Conservation (phyloP, 176 grass and related monocot species). For the Cymbopogon citratus region DNA sequence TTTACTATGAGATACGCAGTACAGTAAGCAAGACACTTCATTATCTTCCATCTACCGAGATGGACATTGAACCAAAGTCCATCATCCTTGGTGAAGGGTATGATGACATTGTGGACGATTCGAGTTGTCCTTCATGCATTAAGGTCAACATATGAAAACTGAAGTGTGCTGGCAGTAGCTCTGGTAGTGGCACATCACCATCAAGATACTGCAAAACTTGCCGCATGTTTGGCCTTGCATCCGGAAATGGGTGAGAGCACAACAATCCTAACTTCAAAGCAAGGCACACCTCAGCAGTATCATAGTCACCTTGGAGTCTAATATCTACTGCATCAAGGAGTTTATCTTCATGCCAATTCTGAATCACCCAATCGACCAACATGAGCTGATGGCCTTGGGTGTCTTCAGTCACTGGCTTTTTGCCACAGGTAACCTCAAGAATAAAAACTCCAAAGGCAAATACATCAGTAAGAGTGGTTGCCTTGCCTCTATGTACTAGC, state of each 20-base stretch:
- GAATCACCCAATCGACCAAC: background rate
- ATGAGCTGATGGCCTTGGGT: background rate
- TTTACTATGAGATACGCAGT: background rate
- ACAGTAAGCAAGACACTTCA: background rate
- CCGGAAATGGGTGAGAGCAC: background rate
- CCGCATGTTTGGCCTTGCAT: background rate
- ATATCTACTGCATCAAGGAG: constrained; percentile 3
- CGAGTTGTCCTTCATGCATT: background rate
- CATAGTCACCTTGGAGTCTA: background rate
- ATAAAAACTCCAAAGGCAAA: background rate
- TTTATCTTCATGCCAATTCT: background rate
- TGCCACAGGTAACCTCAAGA: background rate
- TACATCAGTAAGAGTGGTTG: background rate
- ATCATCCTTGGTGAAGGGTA: background rate
- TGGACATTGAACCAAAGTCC: constrained; percentile 9
- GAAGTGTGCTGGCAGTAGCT: background rate
- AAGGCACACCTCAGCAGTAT: background rate
- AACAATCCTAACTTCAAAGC: background rate
- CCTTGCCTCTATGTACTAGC: constrained; percentile 6
- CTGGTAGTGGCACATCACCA: background rate
- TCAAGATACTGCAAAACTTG: background rate
- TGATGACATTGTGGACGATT: background rate
- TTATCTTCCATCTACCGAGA: constrained; percentile 10
- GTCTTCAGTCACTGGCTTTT: background rate
- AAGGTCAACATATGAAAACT: background rate